Evolutionary conservation across 352 stramenopile genomes (phyloP).

Genomic region (Phytophthora multivora): DNA sequence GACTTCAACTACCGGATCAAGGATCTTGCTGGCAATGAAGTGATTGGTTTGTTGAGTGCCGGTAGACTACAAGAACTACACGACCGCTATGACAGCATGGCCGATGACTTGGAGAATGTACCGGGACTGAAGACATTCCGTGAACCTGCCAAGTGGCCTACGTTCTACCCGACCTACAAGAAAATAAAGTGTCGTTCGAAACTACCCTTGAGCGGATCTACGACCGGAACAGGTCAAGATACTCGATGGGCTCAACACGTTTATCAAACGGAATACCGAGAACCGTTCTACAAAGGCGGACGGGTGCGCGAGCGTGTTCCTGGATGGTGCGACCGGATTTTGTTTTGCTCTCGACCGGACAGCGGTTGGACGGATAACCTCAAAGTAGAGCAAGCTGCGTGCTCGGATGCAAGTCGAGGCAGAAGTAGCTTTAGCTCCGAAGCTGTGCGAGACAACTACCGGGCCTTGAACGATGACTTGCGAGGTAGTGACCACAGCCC

Average conservation of each 20-base stretch:
- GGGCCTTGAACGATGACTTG: constrained; percentile 61
- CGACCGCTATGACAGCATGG: constrained; percentile 73
- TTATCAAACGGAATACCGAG: constrained; percentile 60
- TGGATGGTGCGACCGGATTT: constrained; percentile 73
- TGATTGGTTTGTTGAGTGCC: constrained; percentile 48
- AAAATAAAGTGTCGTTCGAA: constrained; percentile 49
- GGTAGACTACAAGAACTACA: constrained; percentile 61
- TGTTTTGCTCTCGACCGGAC: constrained; percentile 45
- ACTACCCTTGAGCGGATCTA: constrained; percentile 35
- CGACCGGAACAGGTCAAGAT: constrained; percentile 24
- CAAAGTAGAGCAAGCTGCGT: constrained; percentile 47
- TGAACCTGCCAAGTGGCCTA: constrained; percentile 66
- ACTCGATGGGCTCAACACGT: constrained; percentile 56
- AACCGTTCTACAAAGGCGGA: constrained; percentile 80
- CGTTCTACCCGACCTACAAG: constrained; percentile 85
- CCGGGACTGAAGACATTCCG: constrained; percentile 44
- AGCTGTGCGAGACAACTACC: constrained; percentile 57
- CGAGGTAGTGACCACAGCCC: constrained; percentile 70
- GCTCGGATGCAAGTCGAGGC: constrained; percentile 20
- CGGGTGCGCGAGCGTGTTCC: constrained; percentile 65
- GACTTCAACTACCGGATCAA: constrained; percentile 84
- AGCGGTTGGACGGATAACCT: constrained; percentile 17
- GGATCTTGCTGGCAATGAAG: constrained; percentile 47
- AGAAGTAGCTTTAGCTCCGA: constrained; percentile 18
- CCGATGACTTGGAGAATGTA: constrained; percentile 48